These are phyloP conservation scores for Gynochthodes officinalis DNA, from an alignment of 257 asterid genomes.

Conservation along the genomic window DNA sequence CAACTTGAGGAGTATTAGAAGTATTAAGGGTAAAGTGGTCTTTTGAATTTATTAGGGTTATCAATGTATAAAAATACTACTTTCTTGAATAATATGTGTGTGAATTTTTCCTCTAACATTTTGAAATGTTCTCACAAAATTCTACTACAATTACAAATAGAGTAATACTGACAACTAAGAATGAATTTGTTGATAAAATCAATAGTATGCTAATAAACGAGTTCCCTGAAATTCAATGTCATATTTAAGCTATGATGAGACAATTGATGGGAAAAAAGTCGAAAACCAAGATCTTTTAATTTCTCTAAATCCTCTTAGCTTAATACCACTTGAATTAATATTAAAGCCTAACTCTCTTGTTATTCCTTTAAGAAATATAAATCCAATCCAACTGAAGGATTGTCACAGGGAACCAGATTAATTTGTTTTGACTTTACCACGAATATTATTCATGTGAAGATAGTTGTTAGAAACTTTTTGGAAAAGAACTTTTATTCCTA, in stretches of 20 bases:
- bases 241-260: not conserved
- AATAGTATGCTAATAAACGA: not conserved
- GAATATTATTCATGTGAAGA: not conserved
- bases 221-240: not conserved
- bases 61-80: too few species aligned
- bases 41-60: too few species aligned
- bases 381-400: not conserved
- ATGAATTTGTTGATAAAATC: not conserved
- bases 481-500: not conserved
- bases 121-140: too few species aligned
- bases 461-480: not conserved
- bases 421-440: not conserved
- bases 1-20: too few species aligned
- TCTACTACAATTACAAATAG: not conserved
- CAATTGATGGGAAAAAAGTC: not conserved
- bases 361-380: not conserved
- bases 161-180: not conserved
- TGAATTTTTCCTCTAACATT: too few species aligned
- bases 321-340: not conserved
- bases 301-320: not conserved
- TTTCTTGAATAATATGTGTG: too few species aligned
- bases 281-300: not conserved
- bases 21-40: too few species aligned
- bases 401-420: not conserved
- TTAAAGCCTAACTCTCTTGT: not conserved